Percentiles rank a stretch among this genome's conserved stretches.
Evolutionary conservation across 2,329 filamentous ascomycete species (phyloP).

Genomic region (Curvularia lunata): DNA sequence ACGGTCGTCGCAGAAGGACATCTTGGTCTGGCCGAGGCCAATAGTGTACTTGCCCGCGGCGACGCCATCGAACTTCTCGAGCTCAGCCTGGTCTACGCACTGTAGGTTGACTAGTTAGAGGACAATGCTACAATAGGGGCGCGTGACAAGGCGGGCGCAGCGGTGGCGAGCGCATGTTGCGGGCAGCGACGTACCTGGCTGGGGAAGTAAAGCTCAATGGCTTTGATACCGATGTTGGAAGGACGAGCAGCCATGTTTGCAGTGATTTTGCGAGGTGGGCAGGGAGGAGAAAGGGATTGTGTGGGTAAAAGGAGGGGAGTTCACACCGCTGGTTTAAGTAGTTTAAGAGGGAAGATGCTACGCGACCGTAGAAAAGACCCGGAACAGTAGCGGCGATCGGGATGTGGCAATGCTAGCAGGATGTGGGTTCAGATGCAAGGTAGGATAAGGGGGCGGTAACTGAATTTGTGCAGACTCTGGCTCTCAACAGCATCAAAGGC

Average conservation of each 20-base stretch:
- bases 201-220: constrained; percentile 62
- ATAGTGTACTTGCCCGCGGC: constrained; percentile 61
- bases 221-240: constrained; percentile 61
- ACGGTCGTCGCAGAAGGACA: constrained; percentile 63
- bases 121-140: constrained; percentile 15
- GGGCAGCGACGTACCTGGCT: constrained; percentile 53
- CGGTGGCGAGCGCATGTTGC: constrained; percentile 4
- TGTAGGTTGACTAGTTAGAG: constrained; percentile 36
- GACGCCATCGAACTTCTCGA: constrained; percentile 63
- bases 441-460: constrained; percentile 30
- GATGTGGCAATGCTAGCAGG: constrained; percentile 41
- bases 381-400: constrained; percentile 45
- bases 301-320: constrained; percentile 27
- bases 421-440: constrained; percentile 16
- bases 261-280: constrained; percentile 21
- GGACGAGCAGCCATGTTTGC: constrained; percentile 55
- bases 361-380: constrained; percentile 45
- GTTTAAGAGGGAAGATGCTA: constrained; percentile 25
- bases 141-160: constrained; percentile 4
- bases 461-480: constrained; percentile 32
- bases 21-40: constrained; percentile 61
- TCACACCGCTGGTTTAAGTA: constrained; percentile 50
- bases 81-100: constrained; percentile 61
- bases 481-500: constrained; percentile 38
- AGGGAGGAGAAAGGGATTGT: constrained; percentile 24